Evolutionary conservation across 768 basidiomycete species (phyloP).

Genomic region (Russula ochroleuca): DNA sequence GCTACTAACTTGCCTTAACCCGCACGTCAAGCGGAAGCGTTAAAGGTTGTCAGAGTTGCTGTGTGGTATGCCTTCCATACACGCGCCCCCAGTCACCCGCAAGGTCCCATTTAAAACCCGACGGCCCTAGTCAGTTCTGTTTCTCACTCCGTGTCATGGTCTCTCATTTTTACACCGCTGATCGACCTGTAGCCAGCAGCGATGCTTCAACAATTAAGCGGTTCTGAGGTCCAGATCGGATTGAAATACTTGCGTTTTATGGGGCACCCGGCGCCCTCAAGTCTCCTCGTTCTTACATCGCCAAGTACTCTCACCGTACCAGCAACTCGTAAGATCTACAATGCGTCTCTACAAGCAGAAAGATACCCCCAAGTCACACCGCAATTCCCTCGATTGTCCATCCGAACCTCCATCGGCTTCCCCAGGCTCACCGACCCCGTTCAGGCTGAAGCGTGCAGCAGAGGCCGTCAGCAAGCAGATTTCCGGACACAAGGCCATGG

Average conservation of each 20-base stretch:
- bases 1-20: too few species aligned
- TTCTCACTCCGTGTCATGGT: too few species aligned
- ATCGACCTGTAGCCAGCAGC: neutral
- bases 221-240: neutral
- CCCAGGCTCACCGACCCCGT: neutral
- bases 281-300: constrained; percentile 15
- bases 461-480: constrained; percentile 20
- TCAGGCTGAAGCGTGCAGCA: constrained; percentile 13
- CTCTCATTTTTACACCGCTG: too few species aligned
- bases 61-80: too few species aligned
- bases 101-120: too few species aligned
- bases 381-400: neutral
- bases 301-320: constrained; percentile 14
- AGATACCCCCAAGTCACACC: constrained; percentile 4
- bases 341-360: constrained; percentile 23
- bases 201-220: neutral
- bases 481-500: constrained; percentile 17
- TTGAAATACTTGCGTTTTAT: constrained; percentile 5
- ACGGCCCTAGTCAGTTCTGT: too few species aligned
- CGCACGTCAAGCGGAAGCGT: too few species aligned
- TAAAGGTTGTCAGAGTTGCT: too few species aligned
- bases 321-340: constrained; percentile 20
- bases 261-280: neutral
- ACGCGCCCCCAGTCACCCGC: too few species aligned
- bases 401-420: neutral